Evolutionary conservation across 768 basidiomycete genomes (phyloP).

Genomic region (Paxillus involutus): DNA sequence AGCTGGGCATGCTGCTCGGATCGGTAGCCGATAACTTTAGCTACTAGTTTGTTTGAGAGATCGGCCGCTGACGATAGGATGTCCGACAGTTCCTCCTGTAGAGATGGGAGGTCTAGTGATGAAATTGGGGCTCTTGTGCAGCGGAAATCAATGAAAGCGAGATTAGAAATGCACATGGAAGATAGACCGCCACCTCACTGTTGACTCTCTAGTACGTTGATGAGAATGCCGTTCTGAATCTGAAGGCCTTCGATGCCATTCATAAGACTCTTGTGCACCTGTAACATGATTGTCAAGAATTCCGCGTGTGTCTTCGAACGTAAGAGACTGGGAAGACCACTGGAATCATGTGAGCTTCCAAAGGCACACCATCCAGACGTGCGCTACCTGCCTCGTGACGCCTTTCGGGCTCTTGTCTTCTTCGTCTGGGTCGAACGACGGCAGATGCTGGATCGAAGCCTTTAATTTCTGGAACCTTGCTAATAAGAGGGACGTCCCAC

Average conservation of each 20-base stretch:
- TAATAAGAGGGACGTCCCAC: constrained; percentile 23
- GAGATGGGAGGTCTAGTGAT: constrained; percentile 41
- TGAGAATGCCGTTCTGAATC: constrained; percentile 54
- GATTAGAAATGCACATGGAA: background rate
- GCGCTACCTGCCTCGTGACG: constrained; percentile 22
- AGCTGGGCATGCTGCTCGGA: constrained; percentile 79
- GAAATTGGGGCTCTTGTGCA: constrained; percentile 36
- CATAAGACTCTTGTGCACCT: constrained; percentile 61
- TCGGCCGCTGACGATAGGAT: constrained; percentile 81
- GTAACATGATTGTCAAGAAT: constrained; percentile 61
- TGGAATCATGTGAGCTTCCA: constrained; percentile 4
- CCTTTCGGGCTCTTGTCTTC: constrained; percentile 40
- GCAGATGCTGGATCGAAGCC: constrained; percentile 48
- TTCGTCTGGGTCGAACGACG: constrained; percentile 56
- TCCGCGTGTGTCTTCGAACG: constrained; percentile 66
- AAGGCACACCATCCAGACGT: background rate
- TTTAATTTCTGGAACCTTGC: background rate
- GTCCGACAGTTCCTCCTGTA: constrained; percentile 71
- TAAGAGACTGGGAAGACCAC: constrained; percentile 52
- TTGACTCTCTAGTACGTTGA: constrained; percentile 55
- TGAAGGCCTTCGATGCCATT: constrained; percentile 69
- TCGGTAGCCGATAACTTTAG: constrained; percentile 75
- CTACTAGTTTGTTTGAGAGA: constrained; percentile 78
- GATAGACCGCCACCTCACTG: constrained; percentile 29
- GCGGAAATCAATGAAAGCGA: background rate